Base-by-base conservation (phyloP, 2,329 filamentous ascomycete genomes). In the Penicillium sp. region DNA sequence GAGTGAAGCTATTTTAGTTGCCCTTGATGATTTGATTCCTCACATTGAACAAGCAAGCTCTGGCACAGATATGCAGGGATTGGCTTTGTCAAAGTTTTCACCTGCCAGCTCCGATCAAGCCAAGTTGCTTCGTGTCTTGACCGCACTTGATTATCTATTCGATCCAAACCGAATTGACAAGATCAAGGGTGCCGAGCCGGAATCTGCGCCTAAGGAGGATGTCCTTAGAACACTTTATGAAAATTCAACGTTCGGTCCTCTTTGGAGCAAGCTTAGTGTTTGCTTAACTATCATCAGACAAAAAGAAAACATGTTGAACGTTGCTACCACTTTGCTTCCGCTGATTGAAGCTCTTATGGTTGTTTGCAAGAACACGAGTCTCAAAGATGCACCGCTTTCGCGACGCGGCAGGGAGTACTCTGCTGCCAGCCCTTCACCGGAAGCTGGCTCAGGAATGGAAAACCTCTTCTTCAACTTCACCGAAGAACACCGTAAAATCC, bases 331-430 rank as follows among this genome's bases (percentile, higher is more conserved):
- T 61, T 81, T 99, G 24, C 79, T 97, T 35, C 94, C 94, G 28
- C 79, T 99, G 28, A 97, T 99, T 60, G 94, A 99, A 73, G 91
- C 92, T 5, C 80, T 99, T 60, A 99, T 99, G 94, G 94, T 99
- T 53, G 92, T 99, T 26, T 99, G 95, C 82, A 99, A 97, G 79
- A 97, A 97, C 72, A 96, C 91, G 8, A 89, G 91, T 1, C 79
- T 91, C 54, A 87, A 86, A 67, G 89, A 94, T 59, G 77, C 84
- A 24, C 74, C 81, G 1, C 63, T 81, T 40, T 66, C 69, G 70
- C 81, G 70, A 56, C 73, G 70, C 38, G 76, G 72, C 60, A 89
- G 88, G 68, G 89, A 94, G 48, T 82, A 90, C 70, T 79, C 87
- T 14, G 74, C 91, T 38, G 85, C 88, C 21, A 95, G 88, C 64